Base-by-base conservation (phyloP, 495 filamentous ascomycete species). In the Beverwykella pulmonaria region DNA sequence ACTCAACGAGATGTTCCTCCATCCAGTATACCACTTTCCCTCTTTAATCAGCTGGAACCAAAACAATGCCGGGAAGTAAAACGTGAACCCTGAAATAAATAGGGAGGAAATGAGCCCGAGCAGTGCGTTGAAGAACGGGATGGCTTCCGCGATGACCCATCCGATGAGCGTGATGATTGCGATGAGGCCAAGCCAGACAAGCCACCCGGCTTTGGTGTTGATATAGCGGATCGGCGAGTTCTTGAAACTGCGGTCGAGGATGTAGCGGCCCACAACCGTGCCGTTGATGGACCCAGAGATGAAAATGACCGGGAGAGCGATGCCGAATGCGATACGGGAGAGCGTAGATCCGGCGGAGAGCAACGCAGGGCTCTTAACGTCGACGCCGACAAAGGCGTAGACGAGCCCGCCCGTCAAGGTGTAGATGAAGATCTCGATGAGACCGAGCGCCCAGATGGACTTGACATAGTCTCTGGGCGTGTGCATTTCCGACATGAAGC, bases 401-500 rank as follows among this genome's bases (percentile, higher is more conserved):
- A 92, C 86, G 32, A 92, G 79, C 1, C 86, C 81, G 14, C 86
- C 88, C 0, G 87, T 85, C 29, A 87, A 62, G 20, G 86, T 83
- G 76, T 94, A 93, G 26, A 92, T 82, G 65, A 78, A 68, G 29
- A 87, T 90, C 70, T 90, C 88, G 58, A 86, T 84, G 61, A 81
- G 60, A 65, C 89, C 88, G 1, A 92, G 84, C 54, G 85, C 73
- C 68, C 82, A 81, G 50, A 92, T 83, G 2, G 89, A 83, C 69
- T 70, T 68, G 5, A 41, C 26, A 59, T 59, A 66, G 71, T 91
- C 84, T 50, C 75, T 70, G 0, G 89, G 90, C 0, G 83, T 82
- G 71, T 88, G 83, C 86, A 93, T 89, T 75, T 93, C 90, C 63
- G 88, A 84, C 72, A 92, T 90, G 74, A 93, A 87, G 65, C 82